Base-by-base conservation (phyloP, 805 yeast species). In the Pichia ethanolica region DNA sequence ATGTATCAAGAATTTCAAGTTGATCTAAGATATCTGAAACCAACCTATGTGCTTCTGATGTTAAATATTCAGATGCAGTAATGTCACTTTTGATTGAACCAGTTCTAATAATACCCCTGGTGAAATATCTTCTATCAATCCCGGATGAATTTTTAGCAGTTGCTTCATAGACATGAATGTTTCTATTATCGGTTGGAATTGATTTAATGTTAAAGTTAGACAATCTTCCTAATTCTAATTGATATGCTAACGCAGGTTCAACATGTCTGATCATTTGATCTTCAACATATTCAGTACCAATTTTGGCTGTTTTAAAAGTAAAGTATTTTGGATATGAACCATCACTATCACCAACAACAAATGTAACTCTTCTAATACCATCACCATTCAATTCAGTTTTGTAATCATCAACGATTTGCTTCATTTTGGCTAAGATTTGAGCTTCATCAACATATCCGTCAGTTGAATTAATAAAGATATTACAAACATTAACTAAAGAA, bases 161-260 rank as follows among this genome's bases (percentile, higher is more conserved):
- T 39, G 97, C 98, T 73, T 90, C 96, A 63, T 93, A 93, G 47
- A 95, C 97, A 64, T 93, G 99, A 56, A 93, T 87, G 74, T 91
- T 90, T 73, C 98, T 83, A 77, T 93, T 93, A 69, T 90, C 97
- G 51, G 97, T 87, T 73, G 87, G 86, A 48, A 91, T 87, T 46
- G 97, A 98, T 67, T 85, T 89, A 71, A 91, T 88, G 72, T 88
- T 83, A 73, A 93, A 93, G 74, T 93, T 95, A 42, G 95, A 88
- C 70, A 93, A 77, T 72, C 98, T 83, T 61, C 88, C 91, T 55
- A 93, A 77, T 71, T 93, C 99, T 58, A 93, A 78, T 74, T 93
- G 99, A 86, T 82, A 93, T 46, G 99, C 98, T 61, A 91, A 76
- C 39, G 98, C 97, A 27, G 99, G 99, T 70, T 93, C 98, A 59